Evolutionary conservation across 208 protist genomes (phyloP), one percentile per base, ranked within the genome.

Genomic region (Leishmania aethiopica): DNA sequence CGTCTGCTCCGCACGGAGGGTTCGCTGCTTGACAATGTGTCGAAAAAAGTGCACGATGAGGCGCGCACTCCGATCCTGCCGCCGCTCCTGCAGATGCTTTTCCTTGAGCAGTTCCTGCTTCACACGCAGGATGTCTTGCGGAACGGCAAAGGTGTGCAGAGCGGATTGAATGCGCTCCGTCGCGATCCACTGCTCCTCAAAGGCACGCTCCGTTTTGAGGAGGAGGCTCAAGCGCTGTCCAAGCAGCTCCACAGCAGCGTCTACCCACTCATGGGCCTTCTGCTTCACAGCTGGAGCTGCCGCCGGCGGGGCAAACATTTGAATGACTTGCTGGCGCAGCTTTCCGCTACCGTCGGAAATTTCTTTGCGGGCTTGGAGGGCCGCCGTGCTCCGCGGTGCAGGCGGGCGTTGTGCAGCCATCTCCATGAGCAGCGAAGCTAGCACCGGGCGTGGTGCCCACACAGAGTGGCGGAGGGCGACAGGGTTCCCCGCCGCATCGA

Each of bases 131-230:
- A 95, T 82, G 74, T 90, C 90, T 78, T 92, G 89, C 47, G 89
- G 88, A 37, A 95, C 82, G 71, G 88, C 88, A 81, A 89, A 94
- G n/a, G 86, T 64, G 35, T 87, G 57, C 32, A 96, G 84, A 11
- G 93, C 90, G 40, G 76, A 86, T 60, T 82, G 84, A 42, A 96
- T 84, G 47, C 88, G 86, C 71, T 90, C 88, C 35, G 93, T 94
- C 53, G 93, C 91, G 10, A 72, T 82, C 93, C 93, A 96, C 57
- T 86, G 85, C 55, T 93, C 90, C 77, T 96, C 91, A 66, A 92
- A 96, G 15, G 84, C 83, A 25, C 83, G 83, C 76, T 96, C 93
- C 5, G 84, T 90, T 70, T 91, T 90, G 22, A 96, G 71, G 28
- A 96, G 80, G 3, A 78, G 73, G 57, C 66, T 66, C 55, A 96